Conservation (phyloP, 139 green algal genomes). For the Chlamydomonas incerta region DNA sequence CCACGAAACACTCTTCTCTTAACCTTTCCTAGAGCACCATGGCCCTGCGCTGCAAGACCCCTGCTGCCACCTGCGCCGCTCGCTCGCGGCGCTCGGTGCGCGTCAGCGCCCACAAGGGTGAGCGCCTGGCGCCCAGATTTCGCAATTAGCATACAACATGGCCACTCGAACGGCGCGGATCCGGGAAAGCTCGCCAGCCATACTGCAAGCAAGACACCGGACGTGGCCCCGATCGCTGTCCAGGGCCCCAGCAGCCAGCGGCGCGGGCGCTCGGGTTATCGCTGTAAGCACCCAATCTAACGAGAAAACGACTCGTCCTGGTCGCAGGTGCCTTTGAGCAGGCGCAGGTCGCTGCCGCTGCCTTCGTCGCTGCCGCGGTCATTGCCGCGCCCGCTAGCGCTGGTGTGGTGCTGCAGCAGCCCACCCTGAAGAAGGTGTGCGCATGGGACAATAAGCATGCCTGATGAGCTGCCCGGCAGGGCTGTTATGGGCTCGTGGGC, state of each 20-base stretch:
- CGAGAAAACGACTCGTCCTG: background rate
- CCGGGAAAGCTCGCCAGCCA: too few species aligned
- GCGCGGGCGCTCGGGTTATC: too few species aligned
- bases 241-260: background rate
- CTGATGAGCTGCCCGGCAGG: too few species aligned
- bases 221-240: conserved; percentile 21
- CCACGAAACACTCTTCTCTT: background rate
- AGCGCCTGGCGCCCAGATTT: background rate
- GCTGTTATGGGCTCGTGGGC: too few species aligned
- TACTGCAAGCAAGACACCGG: background rate
- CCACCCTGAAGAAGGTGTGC: conserved; percentile 36
- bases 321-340: conserved; percentile 15
- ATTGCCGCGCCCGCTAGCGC: conserved; percentile 22
- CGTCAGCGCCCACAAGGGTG: conserved; percentile 35
- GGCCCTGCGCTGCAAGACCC: conserved; percentile 36
- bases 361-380: conserved; percentile 6
- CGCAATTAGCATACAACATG: background rate
- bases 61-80: conserved; percentile 23
- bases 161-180: too few species aligned
- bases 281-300: background rate
- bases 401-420: conserved; percentile 36
- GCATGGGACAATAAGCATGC: too few species aligned
- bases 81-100: conserved; percentile 31
- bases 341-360: conserved; percentile 14
- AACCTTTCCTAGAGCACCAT: background rate